Evolutionary conservation across 768 basidiomycete genomes (phyloP), one percentile per base, ranked within the genome.

Genomic region (Kwoniella sp.): DNA sequence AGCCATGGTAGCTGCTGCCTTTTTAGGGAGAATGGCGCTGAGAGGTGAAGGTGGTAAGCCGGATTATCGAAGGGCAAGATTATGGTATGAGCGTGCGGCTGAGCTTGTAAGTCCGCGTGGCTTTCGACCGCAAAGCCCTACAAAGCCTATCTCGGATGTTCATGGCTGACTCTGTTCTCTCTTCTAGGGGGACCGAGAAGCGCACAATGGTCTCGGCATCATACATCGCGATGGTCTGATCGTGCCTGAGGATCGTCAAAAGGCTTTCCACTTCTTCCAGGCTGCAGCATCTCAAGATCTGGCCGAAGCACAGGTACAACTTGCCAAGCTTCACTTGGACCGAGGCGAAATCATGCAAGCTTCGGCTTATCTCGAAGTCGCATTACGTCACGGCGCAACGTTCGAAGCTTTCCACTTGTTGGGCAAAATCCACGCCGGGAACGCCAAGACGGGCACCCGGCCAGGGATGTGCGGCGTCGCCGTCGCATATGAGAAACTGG

Each of bases 391-490:
- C 69, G 96, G 95, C 3, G 94, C 95, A 3, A 90, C 91, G 0
- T 93, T 95, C 64, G 94, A 99, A 77, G 90, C 94, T 0, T 95
- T 90, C 81, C 95, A 93, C 81, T 93, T 96, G 74, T 86, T 96
- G 11, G 93, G 91, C 25, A 86, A 89, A 69, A 88, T 96, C 15
- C 87, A 96, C 67, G 85, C 88, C 29, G 76, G 83, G 29, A 85
- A 86, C 63, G 87, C 86, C 8, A 83, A 84, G 38, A 51, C 45
- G 0, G 47, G 30, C 5, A 48, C 28, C 25, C 58, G 68, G 25
- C 71, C 72, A 2, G 89, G 92, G 37, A 89, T 89, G 1, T 99
- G 96, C 69, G 88, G 93, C 1, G 87, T 90, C 71, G 91, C 93
- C 0, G 91, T 95, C 1, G 90, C 92, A 0, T 97, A 92, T 83